Base-by-base conservation (phyloP, 768 basidiomycete genomes). In the Pholiota conissans region DNA sequence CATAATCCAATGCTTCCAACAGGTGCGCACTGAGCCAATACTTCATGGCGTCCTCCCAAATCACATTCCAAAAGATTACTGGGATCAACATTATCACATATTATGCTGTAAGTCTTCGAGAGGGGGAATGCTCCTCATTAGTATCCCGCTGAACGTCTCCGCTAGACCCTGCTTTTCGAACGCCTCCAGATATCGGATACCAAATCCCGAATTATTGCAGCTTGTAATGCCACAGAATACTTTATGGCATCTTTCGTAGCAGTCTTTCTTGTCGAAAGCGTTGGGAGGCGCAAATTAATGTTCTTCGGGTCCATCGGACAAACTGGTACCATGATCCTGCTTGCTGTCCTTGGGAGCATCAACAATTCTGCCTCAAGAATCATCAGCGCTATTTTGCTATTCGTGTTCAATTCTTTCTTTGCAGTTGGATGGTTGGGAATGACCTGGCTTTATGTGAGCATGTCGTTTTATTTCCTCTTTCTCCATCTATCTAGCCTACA, bases 361-460 rank as follows among this genome's bases (percentile, higher is more conserved):
- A 73, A 78, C 50, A 81, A 75, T 29, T 68, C 70, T 9, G 80
- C 74, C 0, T 71, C 81, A 3, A 81, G 83, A 53, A 71, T 83
- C 42, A 74, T 79, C 14, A 83, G 84, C 26, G 74, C 82, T 0
- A 75, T 87, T 32, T 65, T 86, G 2, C 69, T 89, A 1, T 88
- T 89, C 66, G 79, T 86, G n/a, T 89, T 86, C 76, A 87, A 87
- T 68, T 83, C 83, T 14, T 84, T 85, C 73, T 89, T 89, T 65
- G 85, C 85, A 0, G 70, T 86, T 52, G 86, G 86, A 0, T 89
- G 86, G 86, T 68, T 88, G 39, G 84, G 86, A 16, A 85, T 87
- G 81, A 85, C 87, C 0, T 88, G 86, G 85, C 73, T 89, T 58
- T 87, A 85, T 62, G 84, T 84, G 59, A 65, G 82, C 74, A 14